Percentiles rank a stretch among this genome's conserved stretches.
Conservation (phyloP, 345 rosid species). For the Cardamine chenopodiifolia region DNA sequence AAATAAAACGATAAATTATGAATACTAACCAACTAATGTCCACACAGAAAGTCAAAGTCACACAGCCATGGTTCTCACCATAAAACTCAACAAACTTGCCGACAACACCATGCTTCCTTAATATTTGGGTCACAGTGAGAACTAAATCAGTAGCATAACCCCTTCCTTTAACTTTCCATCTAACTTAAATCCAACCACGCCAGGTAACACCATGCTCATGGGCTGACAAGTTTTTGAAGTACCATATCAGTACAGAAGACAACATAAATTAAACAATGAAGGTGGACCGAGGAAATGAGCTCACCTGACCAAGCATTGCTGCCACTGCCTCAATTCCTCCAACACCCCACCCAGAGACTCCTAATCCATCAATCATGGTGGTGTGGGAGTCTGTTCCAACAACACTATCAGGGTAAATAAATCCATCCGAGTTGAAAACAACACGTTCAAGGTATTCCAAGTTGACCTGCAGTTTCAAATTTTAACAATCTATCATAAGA, state of each 20-base stretch:
- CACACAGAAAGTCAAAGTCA: slow-evolving; percentile 9
- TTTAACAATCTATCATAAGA: slow-evolving; percentile 13
- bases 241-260: slow-evolving; percentile 26
- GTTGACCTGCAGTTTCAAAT: slow-evolving; percentile 62
- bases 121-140: slow-evolving; percentile 80
- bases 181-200: slow-evolving; percentile 84
- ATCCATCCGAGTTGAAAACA: slow-evolving; percentile 70
- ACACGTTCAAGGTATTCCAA: slow-evolving; percentile 89
- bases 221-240: slow-evolving; percentile 53
- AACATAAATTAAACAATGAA: not conserved
- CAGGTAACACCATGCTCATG: slow-evolving; percentile 96
- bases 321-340: slow-evolving; percentile 97
- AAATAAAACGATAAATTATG: slow-evolving; percentile 1
- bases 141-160: slow-evolving; percentile 93
- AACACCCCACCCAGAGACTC: slow-evolving; percentile 96
- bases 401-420: slow-evolving; percentile 87
- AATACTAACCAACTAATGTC: not conserved
- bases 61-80: slow-evolving; percentile 47
- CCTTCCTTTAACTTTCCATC: slow-evolving; percentile 66
- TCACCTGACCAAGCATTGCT: slow-evolving; percentile 88
- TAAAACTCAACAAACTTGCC: slow-evolving; percentile 91
- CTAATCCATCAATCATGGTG: slow-evolving; percentile 91
- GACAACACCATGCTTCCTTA: slow-evolving; percentile 92
- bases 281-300: slow-evolving; percentile 3
- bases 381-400: slow-evolving; percentile 94